These are phyloP conservation scores for Morella rubra DNA, from an alignment of 306 rosid species.

Conservation along the genomic window DNA sequence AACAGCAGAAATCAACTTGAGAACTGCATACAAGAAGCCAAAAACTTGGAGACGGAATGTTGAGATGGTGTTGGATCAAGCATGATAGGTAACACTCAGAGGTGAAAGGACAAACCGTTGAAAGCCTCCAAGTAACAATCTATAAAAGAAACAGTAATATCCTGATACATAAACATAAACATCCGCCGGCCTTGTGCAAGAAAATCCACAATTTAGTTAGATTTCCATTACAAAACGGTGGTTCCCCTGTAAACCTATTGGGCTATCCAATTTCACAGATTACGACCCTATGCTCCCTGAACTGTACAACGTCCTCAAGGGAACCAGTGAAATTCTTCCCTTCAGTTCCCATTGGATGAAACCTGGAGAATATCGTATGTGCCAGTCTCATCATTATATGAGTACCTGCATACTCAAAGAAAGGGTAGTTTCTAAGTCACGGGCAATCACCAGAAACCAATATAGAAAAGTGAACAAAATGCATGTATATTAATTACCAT, in stretches of 20 bases:
- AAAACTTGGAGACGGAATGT: background rate
- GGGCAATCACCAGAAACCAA: background rate
- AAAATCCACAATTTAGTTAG: background rate
- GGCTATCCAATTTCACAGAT: background rate
- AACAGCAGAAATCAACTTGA: background rate
- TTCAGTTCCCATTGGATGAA: slow-evolving; percentile 37
- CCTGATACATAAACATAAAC: background rate
- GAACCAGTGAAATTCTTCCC: slow-evolving; percentile 13
- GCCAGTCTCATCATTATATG: slow-evolving; percentile 56
- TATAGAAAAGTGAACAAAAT: slow-evolving; percentile 5
- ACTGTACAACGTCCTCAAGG: slow-evolving; percentile 17
- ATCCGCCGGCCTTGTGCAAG: background rate
- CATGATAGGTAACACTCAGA: background rate
- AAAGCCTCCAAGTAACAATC: background rate
- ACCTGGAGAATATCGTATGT: slow-evolving; percentile 54
- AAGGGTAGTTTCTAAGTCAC: background rate
- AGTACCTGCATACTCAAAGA: slow-evolving; percentile 32
- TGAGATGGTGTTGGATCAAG: background rate
- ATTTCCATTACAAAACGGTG: background rate
- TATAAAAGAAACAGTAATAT: background rate
- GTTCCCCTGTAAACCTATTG: background rate
- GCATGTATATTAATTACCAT: slow-evolving; percentile 47
- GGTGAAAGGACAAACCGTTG: background rate
- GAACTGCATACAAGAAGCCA: background rate
- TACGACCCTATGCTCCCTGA: background rate